Evolutionary conservation across 108 stramenopile genomes (phyloP), one percentile per base, ranked within the genome.

Genomic region (Nitzschia sp.): DNA sequence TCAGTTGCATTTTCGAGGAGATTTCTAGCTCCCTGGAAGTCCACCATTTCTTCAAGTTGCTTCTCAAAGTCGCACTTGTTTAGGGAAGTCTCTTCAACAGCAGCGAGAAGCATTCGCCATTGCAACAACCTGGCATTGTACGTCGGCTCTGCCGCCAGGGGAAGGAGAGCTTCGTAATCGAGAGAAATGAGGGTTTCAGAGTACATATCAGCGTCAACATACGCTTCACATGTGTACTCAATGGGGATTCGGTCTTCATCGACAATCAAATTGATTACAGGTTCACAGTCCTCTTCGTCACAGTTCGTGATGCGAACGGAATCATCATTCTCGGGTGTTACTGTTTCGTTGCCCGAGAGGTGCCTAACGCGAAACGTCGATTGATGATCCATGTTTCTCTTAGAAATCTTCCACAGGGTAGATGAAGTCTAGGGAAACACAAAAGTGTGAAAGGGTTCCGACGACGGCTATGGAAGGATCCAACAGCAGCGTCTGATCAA

Each of bases 111-210:
- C 14, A 62, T 44, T 22, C 61, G 41, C 61, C 61, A 62, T 20
- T 62, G 61, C 43, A 62, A 39, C 11, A 20, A 9, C 20, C 61
- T 41, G 2, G 37, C 61, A 25, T 62, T 62, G 10, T 9, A 15
- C 10, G 14, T 17, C 9, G 43, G n/a, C 6, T 62, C 61, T 12
- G 61, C 61, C 20, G 0, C 14, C n/a, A 46, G 8, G 3, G 61
- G 61, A 62, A 62, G 37, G 38, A 43, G 12, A 1, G 61, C 61
- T 46, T 62, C 61, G 44, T 62, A 62, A 42, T 62, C 61, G 3
- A 62, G 22, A 20, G 38, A 43, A 1, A 62, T 10, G 2, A 10
- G 5, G n/a, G 61, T 62, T 46, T 62, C 61, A 15, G 17, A 9
- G 5, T 22, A 62, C 5, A 42, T 20, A 21, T 22, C 61, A 20